Conservation (phyloP, 2,329 filamentous ascomycete genomes). For the Clonostachys sp. region DNA sequence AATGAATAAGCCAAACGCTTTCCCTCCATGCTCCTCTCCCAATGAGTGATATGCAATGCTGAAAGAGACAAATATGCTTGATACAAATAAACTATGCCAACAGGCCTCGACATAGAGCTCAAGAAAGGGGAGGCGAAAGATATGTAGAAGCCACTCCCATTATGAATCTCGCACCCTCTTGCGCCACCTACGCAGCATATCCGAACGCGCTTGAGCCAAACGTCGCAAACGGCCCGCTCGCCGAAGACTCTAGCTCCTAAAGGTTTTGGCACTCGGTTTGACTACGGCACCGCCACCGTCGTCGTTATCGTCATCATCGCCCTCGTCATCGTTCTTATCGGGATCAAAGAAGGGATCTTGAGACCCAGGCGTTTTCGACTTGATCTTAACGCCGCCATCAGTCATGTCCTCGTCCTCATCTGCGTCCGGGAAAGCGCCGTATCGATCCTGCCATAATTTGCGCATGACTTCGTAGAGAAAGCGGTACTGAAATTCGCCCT, state of each 20-base stretch:
- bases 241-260: constrained; percentile 4
- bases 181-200: no score
- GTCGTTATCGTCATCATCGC: constrained; percentile 2
- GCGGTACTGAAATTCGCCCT: constrained; percentile 75
- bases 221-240: constrained; percentile 1
- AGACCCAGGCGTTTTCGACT: neutral
- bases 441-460: constrained; percentile 67
- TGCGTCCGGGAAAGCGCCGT: constrained; percentile 23
- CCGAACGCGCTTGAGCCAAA: neutral
- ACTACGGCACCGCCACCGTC: constrained; percentile 1
- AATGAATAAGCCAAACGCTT: no score
- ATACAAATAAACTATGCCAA: no score
- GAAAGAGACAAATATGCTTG: no score
- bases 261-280: neutral
- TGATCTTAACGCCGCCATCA: constrained; percentile 1
- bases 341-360: neutral
- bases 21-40: no score
- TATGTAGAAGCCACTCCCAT: no score
- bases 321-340: neutral
- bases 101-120: no score
- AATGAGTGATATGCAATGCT: no score
- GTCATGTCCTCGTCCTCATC: constrained; percentile 3
- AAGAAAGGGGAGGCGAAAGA: no score
- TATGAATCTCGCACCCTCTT: no score
- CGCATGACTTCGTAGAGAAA: constrained; percentile 87